Evolutionary conservation across 2,329 filamentous ascomycete species (phyloP), one percentile per base, ranked within the genome.

Genomic region (Colletotrichum camelliae): DNA sequence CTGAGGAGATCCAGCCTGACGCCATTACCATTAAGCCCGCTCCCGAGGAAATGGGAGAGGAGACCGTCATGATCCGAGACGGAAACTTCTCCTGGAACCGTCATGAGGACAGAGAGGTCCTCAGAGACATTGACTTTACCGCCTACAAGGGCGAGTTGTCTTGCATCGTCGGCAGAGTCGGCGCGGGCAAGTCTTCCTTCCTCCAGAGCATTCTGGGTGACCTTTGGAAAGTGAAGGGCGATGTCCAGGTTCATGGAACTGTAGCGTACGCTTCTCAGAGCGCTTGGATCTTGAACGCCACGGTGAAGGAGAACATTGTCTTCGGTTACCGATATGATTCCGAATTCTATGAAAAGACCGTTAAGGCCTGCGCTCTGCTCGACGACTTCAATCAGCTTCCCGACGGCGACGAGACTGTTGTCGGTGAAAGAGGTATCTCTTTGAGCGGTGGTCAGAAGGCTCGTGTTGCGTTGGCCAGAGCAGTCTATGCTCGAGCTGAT

Each of bases 251-350:
- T 12, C 93, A 94, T 79, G 97, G 97, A 62, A 92, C 90, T 33
- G 91, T 95, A 55, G 97, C 97, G 2, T 99, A 98, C 83, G 97
- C 98, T 74, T 95, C 96, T 18, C 97, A 99, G 84, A 93, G 95
- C 81, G 89, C 96, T 24, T 99, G 97, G 97, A 94, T 99, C 68
- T 96, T 98, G 93, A 99, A 99, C 82, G 97, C 97, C 10, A 98
- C 95, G 35, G 96, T 99, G 72, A 95, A 96, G 80, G 97, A 99
- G 82, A 99, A 99, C 82, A 98, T 99, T 79, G 89, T 98, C 6
- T 99, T 99, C 81, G 97, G 97, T 2, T 96, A 99, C 85, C 93
- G 95, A 62, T 98, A 94, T 88, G 96, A 99, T 84, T 93, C 96
- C 7, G 91, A 93, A 35, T 99, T 99, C 85, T 99, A 99, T 85